Conservation (phyloP, 1,284 basidiomycete genomes). For the Apiotrichum veenhuisii region DNA sequence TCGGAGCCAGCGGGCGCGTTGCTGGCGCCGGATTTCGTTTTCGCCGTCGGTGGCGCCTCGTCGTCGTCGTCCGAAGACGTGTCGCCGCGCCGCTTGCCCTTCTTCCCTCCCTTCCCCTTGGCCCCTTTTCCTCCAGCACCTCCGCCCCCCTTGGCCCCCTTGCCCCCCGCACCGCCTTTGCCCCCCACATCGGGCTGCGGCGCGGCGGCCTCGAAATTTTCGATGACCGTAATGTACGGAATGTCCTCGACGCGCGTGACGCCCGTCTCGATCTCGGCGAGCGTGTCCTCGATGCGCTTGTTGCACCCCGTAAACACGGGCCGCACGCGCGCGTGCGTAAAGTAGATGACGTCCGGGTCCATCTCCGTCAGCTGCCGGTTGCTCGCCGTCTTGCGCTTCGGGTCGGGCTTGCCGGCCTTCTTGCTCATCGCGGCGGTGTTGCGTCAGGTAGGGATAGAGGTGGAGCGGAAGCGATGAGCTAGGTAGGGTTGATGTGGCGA, state of each 20-base stretch:
- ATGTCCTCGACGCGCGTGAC: slow-evolving; percentile 15
- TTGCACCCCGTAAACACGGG: slow-evolving; percentile 20
- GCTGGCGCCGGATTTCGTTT: background rate
- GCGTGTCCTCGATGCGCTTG: slow-evolving; percentile 17
- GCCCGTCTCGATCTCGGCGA: slow-evolving; percentile 16
- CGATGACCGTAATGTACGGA: slow-evolving; percentile 20
- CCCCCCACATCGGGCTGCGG: background rate
- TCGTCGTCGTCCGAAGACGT: background rate
- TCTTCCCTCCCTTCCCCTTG: slow-evolving; percentile 1
- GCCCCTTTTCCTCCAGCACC: background rate
- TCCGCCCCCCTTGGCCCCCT: background rate
- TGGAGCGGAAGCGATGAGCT: background rate
- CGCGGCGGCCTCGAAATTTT: slow-evolving; percentile 13
- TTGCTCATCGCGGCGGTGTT: background rate
- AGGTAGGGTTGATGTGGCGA: no score
- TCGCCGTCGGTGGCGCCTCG: no score
- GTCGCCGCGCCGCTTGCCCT: background rate
- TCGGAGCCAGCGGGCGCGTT: background rate
- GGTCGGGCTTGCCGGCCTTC: background rate
- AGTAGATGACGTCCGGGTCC: slow-evolving; percentile 19
- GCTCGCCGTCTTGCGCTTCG: slow-evolving; percentile 13
- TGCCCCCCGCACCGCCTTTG: background rate
- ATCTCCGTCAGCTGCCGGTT: slow-evolving; percentile 14
- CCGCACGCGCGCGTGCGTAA: slow-evolving; percentile 18
- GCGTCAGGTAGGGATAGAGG: background rate